These are phyloP conservation scores for Fraxinus latifolia DNA, from an alignment of 305 asterid species.

Conservation along the genomic window DNA sequence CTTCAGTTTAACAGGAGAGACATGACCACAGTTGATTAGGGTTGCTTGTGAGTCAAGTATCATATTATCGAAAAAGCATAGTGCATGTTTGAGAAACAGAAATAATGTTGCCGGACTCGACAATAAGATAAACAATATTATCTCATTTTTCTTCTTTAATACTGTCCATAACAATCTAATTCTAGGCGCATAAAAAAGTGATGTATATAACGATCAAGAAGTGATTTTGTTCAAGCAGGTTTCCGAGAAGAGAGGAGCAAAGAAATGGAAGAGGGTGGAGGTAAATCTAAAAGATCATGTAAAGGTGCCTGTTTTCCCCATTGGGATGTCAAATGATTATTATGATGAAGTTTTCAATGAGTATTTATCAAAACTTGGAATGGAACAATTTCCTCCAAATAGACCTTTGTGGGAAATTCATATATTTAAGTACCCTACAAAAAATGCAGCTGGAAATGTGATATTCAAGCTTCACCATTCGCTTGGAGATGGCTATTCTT, in stretches of 20 bases:
- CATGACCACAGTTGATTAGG: not conserved
- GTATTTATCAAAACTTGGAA: constrained; percentile 22
- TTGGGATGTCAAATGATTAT: not conserved
- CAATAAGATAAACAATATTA: no score
- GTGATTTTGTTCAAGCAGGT: constrained; percentile 18
- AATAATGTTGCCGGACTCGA: not conserved
- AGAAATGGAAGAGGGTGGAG: constrained; percentile 22
- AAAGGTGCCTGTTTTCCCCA: not conserved
- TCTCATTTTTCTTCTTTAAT: not conserved
- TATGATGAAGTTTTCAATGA: constrained; percentile 20
- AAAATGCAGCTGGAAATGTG: not conserved
- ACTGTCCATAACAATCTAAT: not conserved
- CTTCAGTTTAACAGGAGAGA: not conserved
- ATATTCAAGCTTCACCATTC: not conserved
- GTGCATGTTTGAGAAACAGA: not conserved
- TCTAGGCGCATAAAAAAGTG: not conserved
- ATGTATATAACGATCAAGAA: not conserved
- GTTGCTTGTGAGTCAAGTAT: not conserved
- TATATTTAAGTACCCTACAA: not conserved
- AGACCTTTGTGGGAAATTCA: constrained; percentile 9
- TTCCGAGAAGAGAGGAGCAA: not conserved
- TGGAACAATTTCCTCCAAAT: constrained; percentile 15
- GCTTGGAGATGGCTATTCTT: not conserved
- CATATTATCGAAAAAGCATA: no score
- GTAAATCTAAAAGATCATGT: not conserved